Base-by-base conservation (phyloP, 345 rosid genomes). In the Euphorbia pulcherrima region DNA sequence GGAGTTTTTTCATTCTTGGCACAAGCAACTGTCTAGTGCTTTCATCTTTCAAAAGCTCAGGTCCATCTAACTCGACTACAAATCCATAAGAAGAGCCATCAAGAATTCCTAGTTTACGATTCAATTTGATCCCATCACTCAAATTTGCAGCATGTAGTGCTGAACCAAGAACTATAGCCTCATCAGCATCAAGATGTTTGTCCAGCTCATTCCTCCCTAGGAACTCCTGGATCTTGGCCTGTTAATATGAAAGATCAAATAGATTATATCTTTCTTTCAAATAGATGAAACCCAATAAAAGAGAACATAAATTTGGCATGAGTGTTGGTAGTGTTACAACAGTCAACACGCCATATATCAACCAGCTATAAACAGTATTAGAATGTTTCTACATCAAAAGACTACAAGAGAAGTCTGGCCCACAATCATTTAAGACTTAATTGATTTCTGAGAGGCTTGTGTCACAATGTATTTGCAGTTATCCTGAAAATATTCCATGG, bases 141-240 rank as follows among this genome's bases (percentile, higher is more conserved):
- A 95, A 69, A 83, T 95, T 95, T 67, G 99, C 99, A 69, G 99
- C 97, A 84, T 82, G 88, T 44, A 95, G 77, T n/a, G 99, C 70
- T 27, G 96, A 76, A 72, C 99, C 99, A 40, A 95, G 97, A 82
- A 87, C 99, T 74, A 88, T 84, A 55, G 97, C 99, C 81, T 95
- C 99, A 82, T 95, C 99, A 68, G 99, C 97, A 86, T 95, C 99
- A 65, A 95, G 82, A 87, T 95, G 99, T 75, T 81, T 95, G 85
- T 85, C 99, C 74, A 95, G 82, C 62, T 86, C 96, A 76, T 81
- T 88, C 80, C 88, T 90, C 71, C 94, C 97, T 64, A 95, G 85
- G 82, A 80, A 92, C 78, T 95, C 99, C 79, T 85, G 99, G 75
- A 95, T 82, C 75, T 79, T 92, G 75, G 84, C 92, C 99, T 95